phyloP scores from a whole-genome alignment of 2,329 filamentous ascomycete genomes.

The Aspergillus calidoustus region DNA sequence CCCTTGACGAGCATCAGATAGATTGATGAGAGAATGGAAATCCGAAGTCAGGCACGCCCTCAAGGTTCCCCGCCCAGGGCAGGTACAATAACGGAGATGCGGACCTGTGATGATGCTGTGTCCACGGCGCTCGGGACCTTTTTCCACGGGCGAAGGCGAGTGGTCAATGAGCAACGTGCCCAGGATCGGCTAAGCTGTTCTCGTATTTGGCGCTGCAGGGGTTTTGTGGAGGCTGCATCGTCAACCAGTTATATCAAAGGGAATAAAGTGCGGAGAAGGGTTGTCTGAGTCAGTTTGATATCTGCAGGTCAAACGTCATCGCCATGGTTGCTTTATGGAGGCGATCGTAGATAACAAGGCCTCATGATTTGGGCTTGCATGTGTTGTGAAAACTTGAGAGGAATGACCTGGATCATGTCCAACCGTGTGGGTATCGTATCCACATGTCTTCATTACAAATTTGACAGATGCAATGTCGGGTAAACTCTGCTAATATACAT shows the following conservation, averaged over 20 bases:
- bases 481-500: conserved; percentile 2
- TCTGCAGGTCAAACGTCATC: neutral
- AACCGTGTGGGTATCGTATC: neutral
- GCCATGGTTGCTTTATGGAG: neutral
- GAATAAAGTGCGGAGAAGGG: neutral
- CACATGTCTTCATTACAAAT: neutral
- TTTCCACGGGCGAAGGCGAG: neutral
- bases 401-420: neutral
- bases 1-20: neutral
- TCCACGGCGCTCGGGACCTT: neutral
- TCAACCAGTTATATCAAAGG: neutral
- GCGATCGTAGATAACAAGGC: neutral
- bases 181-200: neutral
- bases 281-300: neutral
- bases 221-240: neutral
- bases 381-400: neutral
- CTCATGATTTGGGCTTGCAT: neutral
- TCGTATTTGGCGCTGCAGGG: neutral
- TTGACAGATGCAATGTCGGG: neutral
- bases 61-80: no score
- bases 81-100: no score
- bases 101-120: no score
- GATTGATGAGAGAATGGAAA: neutral
- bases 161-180: neutral
- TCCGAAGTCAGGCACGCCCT: neutral